Evolutionary conservation across 441 rosid species (phyloP).

Genomic region (Eruca vesicaria): DNA sequence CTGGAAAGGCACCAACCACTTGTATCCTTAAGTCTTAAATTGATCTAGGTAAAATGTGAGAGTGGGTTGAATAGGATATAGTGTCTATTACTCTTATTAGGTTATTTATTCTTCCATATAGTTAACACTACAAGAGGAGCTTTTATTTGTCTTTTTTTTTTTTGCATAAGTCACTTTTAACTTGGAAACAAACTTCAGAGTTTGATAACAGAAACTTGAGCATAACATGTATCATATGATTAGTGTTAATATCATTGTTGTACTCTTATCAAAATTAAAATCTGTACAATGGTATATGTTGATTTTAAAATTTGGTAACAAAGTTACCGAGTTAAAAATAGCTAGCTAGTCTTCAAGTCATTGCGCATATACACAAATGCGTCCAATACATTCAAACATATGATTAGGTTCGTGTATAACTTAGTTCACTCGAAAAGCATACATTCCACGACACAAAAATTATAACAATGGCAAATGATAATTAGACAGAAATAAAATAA

Average conservation of each 20-base stretch:
- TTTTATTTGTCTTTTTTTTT: neutral
- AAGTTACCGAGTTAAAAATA: neutral
- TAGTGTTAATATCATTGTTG: neutral
- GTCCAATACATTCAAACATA: slow-evolving; percentile 26
- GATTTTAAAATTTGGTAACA: neutral
- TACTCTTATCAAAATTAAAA: neutral
- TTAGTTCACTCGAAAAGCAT: slow-evolving; percentile 31
- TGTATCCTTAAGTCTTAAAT: neutral
- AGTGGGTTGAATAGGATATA: neutral
- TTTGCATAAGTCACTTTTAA: neutral
- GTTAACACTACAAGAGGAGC: neutral
- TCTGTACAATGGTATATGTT: neutral
- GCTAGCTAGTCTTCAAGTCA: neutral
- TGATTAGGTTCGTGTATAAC: slow-evolving; percentile 7
- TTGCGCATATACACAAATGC: neutral
- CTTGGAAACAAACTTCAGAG: neutral
- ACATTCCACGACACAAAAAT: slow-evolving; percentile 20
- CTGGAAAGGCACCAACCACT: slow-evolving; percentile 27
- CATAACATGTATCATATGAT: neutral
- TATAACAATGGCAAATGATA: slow-evolving; percentile 17
- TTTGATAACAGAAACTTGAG: neutral
- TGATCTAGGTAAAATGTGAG: neutral
- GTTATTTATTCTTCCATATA: neutral
- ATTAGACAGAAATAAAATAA: slow-evolving; percentile 3
- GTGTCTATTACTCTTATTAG: neutral